A percentile compares a stretch with the other conserved stretches of the same genome.
phyloP scores from a whole-genome alignment of 2,329 filamentous ascomycete species.

The Atkinsonella texensis region DNA sequence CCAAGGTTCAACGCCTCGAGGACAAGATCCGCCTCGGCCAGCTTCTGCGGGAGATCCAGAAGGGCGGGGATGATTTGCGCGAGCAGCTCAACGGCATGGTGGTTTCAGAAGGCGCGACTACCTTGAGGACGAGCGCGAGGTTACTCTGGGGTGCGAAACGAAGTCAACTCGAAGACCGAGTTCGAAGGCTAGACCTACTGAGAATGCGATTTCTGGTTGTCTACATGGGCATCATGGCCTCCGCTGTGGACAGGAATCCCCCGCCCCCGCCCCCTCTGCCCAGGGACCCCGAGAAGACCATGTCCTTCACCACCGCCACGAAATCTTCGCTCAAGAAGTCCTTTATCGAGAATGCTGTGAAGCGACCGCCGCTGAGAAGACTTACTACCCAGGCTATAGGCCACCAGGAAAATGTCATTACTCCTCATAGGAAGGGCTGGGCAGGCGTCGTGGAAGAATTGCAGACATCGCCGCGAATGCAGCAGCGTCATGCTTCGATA shows the following conservation, averaged over 20 bases:
- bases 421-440: constrained; percentile 43
- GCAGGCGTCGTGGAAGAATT: constrained; percentile 51
- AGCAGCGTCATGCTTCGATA: constrained; percentile 50
- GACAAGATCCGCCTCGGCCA: constrained; percentile 49
- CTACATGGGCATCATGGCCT: constrained; percentile 47
- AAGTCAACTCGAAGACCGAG: constrained; percentile 40
- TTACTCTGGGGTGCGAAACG: constrained; percentile 47
- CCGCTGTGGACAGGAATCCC: constrained; percentile 22
- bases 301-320: constrained; percentile 17
- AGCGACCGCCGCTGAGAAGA: constrained; percentile 37
- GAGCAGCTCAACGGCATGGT: constrained; percentile 45
- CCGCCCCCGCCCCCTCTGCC: constrained; percentile 17
- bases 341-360: constrained; percentile 31
- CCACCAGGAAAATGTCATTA: constrained; percentile 34
- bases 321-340: constrained; percentile 26
- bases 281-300: constrained; percentile 24
- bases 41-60: constrained; percentile 50
- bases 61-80: constrained; percentile 46
- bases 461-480: constrained; percentile 47
- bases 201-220: constrained; percentile 54
- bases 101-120: constrained; percentile 29
- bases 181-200: constrained; percentile 47
- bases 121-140: constrained; percentile 35
- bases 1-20: constrained; percentile 44
- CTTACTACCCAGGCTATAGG: constrained; percentile 43